A percentile compares a stretch with the other conserved stretches of the same genome.
Conservation (phyloP, 208 protist genomes). For the Porcisia hertigi region DNA sequence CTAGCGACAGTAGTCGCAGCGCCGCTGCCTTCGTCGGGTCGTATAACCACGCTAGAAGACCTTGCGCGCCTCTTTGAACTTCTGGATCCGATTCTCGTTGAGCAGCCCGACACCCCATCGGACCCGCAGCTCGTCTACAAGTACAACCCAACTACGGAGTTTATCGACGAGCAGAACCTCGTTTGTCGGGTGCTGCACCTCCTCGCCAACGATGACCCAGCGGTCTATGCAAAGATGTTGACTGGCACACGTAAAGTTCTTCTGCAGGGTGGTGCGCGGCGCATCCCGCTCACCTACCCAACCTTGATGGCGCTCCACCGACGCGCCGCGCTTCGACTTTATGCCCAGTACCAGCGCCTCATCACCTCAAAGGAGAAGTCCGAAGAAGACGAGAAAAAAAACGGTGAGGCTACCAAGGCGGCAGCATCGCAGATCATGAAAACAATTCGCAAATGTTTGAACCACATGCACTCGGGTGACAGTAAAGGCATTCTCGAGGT, state of each 20-base stretch:
- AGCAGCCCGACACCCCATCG: constrained; percentile 58
- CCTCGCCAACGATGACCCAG: constrained; percentile 74
- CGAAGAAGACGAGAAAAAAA: constrained; percentile 2
- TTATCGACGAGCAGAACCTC: constrained; percentile 91
- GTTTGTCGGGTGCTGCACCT: constrained; percentile 93
- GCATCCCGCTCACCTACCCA: constrained; percentile 83
- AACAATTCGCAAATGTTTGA: constrained; percentile 40
- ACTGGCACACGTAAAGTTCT: constrained; percentile 87
- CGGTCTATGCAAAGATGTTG: constrained; percentile 90
- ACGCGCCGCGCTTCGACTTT: constrained; percentile 56
- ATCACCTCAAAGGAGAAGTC: not conserved
- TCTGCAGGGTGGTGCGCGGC: constrained; percentile 79
- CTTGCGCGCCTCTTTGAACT: constrained; percentile 83
- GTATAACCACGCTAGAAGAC: constrained; percentile 60
- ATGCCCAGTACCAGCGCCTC: constrained; percentile 14
- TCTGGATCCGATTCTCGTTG: constrained; percentile 77
- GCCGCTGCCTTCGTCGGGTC: constrained; percentile 13
- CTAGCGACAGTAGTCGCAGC: constrained; percentile 8
- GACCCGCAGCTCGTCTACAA: constrained; percentile 39
- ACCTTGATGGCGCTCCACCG: constrained; percentile 87
- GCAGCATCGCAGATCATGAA: constrained; percentile 14
- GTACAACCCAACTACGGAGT: constrained; percentile 66
- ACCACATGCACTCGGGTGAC: constrained; percentile 66
- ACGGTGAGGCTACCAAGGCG: constrained; percentile 3
- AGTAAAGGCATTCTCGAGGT: constrained; percentile 80